Evolutionary conservation across 208 protist genomes (phyloP), one percentile per base, ranked within the genome.

Genomic region (Crithidia brevicula): DNA sequence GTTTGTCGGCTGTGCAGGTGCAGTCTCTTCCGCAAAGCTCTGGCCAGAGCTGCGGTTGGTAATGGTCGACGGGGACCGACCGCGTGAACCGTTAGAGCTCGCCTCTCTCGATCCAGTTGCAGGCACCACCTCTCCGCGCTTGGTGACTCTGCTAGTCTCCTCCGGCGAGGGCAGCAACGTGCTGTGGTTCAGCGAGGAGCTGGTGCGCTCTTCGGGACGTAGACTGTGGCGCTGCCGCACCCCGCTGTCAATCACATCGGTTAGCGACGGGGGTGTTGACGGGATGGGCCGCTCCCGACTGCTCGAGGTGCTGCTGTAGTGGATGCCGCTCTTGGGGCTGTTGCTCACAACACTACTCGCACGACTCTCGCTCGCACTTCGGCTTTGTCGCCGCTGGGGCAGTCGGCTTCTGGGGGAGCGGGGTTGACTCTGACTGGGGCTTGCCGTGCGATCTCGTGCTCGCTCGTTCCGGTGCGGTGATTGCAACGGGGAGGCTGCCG

Each of bases 271-370:
- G 0, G 58, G 58, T 23, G 58, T 63, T 1, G 58, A 22, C 6
- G 58, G 58, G 28, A 63, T 63, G 58, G 58, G 58, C 15, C 58
- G 58, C 42, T 63, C 58, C 7, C 43, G 58, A 25, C 28, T 16
- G 30, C 43, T 27, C 1, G 16, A 47, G 53, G 22, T 23, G 31
- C 58, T 73, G 45, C 16, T 46, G 27, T 23, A 34, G 20, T 43
- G n/a, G 22, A 4, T 51, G 43, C 42, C 36, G 23, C 31, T 27
- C 16, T 30, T 53, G 59, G 36, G 23, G 2, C 59, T 25, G 5
- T 33, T 27, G 45, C 28, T 40, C 49, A 31, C 31, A 2, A 38
- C 45, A 7, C 59, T 54, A 13, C 59, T 45, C 4, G 28, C 33
- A 4, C 59, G 59, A n/a, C 46, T 45, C 6, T 18, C 47, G 28